These are phyloP conservation scores for Cryptococcus depauperatus DNA, from an alignment of 1,284 basidiomycete species.

Conservation along the genomic window DNA sequence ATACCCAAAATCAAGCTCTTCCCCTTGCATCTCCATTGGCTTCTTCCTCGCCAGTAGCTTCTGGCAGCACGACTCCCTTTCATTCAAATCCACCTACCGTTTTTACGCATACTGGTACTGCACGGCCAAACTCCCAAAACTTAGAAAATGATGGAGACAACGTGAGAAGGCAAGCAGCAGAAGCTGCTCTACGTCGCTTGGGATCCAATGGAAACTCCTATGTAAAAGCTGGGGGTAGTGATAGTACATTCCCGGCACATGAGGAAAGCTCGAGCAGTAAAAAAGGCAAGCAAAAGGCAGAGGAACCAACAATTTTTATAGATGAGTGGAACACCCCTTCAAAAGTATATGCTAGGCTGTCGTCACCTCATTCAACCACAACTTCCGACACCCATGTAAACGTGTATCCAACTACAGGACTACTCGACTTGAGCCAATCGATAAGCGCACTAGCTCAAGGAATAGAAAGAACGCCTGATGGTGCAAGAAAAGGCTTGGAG, in stretches of 20 bases:
- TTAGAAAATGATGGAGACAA: slow-evolving; percentile 3
- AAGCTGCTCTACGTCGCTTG: slow-evolving; percentile 26
- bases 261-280: too few species aligned
- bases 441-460: background rate
- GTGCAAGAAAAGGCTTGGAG: slow-evolving; percentile 61
- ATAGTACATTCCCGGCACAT: background rate
- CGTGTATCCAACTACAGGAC: background rate
- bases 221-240: background rate
- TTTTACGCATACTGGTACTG: slow-evolving; percentile 23
- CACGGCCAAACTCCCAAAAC: background rate
- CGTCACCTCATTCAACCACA: background rate
- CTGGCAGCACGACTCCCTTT: slow-evolving; percentile 30
- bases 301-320: background rate
- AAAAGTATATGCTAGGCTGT: background rate
- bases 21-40: background rate
- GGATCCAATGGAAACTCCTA: too few species aligned
- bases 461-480: background rate
- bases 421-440: too few species aligned
- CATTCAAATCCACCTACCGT: slow-evolving; percentile 33
- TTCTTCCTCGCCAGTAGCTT: slow-evolving; percentile 1
- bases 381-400: background rate
- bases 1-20: background rate
- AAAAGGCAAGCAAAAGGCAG: slow-evolving; percentile 14
- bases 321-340: slow-evolving; percentile 6
- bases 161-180: slow-evolving; percentile 19